phyloP scores from a whole-genome alignment of 2,329 filamentous ascomycete species.

The Xylariaceae sp. region DNA sequence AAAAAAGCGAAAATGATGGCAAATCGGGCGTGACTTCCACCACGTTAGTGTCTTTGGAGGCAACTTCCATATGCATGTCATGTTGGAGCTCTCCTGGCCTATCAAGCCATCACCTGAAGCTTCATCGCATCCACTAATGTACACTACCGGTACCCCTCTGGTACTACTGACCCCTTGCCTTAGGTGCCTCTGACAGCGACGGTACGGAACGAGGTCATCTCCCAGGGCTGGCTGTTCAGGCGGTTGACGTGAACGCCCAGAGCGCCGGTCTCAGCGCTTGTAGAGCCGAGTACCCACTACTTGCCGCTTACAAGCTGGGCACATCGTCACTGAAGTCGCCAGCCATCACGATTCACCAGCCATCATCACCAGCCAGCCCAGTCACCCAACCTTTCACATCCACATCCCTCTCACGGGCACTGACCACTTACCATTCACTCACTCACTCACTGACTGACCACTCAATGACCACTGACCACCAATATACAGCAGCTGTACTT shows the following conservation, averaged over 20 bases:
- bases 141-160: neutral
- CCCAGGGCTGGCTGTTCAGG: neutral
- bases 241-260: no score
- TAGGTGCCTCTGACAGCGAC: neutral
- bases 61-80: slow-evolving; percentile 3
- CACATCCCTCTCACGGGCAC: no score
- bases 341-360: no score
- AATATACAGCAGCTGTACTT: no score
- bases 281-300: neutral
- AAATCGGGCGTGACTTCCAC: neutral
- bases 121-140: neutral
- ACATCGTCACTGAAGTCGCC: no score
- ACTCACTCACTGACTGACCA: no score
- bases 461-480: no score
- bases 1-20: neutral
- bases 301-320: neutral
- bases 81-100: slow-evolving; percentile 8
- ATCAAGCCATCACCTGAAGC: slow-evolving; percentile 1
- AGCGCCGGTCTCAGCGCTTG: no score
- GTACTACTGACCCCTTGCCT: neutral
- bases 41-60: neutral
- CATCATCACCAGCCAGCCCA: no score
- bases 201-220: neutral
- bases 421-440: no score
- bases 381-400: no score